phyloP scores from a whole-genome alignment of 306 rosid species.

The Castanea mollissima region DNA sequence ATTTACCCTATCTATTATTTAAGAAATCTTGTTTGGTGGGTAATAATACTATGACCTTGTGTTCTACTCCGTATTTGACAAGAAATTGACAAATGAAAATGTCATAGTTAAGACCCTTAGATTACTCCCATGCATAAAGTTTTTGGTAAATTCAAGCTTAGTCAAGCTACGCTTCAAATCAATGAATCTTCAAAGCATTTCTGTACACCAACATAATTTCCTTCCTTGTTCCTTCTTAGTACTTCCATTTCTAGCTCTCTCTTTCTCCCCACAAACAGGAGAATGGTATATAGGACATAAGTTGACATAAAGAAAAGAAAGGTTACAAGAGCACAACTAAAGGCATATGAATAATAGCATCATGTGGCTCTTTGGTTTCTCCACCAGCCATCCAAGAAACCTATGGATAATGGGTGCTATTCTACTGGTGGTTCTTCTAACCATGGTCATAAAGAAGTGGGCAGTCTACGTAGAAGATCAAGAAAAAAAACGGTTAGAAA shows the following conservation, averaged over 20 bases:
- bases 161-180: constrained; percentile 2
- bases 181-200: constrained; percentile 6
- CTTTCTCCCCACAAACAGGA: not conserved
- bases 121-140: not conserved
- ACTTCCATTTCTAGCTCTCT: not conserved
- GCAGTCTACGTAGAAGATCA: not conserved
- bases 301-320: not conserved
- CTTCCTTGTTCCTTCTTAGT: not conserved
- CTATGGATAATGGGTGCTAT: constrained; percentile 10
- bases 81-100: not conserved
- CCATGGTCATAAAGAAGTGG: not conserved
- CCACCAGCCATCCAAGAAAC: not conserved
- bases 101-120: not conserved
- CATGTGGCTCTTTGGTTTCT: constrained; percentile 19
- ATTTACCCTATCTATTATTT: no score
- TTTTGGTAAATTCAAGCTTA: not conserved
- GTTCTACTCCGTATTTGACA: not conserved
- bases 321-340: not conserved
- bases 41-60: no score
- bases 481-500: not conserved
- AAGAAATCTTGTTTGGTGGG: no score
- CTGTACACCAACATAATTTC: not conserved
- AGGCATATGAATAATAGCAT: no score
- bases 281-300: not conserved
- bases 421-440: not conserved